A percentile compares a stretch with the other conserved stretches of the same genome.
phyloP scores from a whole-genome alignment of 2,329 filamentous ascomycete genomes.

The Epichloe sibirici region DNA sequence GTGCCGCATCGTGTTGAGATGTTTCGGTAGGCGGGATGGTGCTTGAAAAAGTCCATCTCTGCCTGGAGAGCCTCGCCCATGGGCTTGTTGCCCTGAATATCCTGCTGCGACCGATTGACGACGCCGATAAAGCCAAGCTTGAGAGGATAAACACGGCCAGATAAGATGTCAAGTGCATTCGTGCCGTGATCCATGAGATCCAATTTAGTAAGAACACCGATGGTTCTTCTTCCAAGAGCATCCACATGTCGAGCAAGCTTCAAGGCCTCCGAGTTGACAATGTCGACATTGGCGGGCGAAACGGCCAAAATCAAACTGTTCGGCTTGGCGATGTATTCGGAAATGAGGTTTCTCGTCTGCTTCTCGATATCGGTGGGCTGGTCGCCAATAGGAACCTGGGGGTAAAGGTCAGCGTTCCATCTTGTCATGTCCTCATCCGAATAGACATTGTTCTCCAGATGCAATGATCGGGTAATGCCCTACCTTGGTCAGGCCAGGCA shows the following conservation, averaged over 20 bases:
- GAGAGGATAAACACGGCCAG: conserved; percentile 87
- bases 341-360: conserved; percentile 90
- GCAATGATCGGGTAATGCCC: conserved; percentile 8
- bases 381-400: conserved; percentile 85
- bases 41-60: conserved; percentile 90
- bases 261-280: conserved; percentile 94
- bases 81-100: conserved; percentile 93
- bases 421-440: neutral
- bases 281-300: conserved; percentile 92
- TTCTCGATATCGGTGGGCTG: conserved; percentile 98
- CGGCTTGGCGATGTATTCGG: conserved; percentile 96
- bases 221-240: conserved; percentile 83
- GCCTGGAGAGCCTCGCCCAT: conserved; percentile 81
- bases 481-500: conserved; percentile 92
- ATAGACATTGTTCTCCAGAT: conserved; percentile 7
- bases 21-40: conserved; percentile 93
- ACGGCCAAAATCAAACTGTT: conserved; percentile 97
- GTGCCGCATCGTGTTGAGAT: conserved; percentile 91
- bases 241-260: conserved; percentile 97
- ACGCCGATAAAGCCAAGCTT: conserved; percentile 98
- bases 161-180: conserved; percentile 95
- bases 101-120: conserved; percentile 94
- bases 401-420: neutral
- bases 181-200: conserved; percentile 99
- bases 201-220: conserved; percentile 92